Evolutionary conservation across 768 basidiomycete species (phyloP), one percentile per base, ranked within the genome.

Genomic region (Hypholoma sublateritium): DNA sequence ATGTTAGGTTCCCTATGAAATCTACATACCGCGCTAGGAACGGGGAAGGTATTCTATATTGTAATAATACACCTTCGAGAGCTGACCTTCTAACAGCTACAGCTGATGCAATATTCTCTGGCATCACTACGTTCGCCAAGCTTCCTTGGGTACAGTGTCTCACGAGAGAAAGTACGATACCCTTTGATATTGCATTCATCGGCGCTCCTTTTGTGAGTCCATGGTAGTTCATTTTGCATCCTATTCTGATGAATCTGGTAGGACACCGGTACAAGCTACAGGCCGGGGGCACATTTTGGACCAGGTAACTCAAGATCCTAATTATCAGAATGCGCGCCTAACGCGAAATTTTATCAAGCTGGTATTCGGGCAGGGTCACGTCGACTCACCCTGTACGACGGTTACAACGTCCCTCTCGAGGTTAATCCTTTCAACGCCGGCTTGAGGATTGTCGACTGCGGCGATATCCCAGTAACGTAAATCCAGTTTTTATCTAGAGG

Each of bases 131-230:
- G 2, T 95, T 94, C 67, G 93, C 93, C 16, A 93, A 82, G 69
- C 79, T 95, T n/a, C 91, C 91, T 24, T 93, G 89, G 83, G 80
- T 85, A 1, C 82, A 86, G 61, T 94, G 93, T 68, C 82, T 94
- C 50, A 84, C 84, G 42, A 80, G 80, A 59, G 83, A 88, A 53
- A 78, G 69, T 44, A 66, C 84, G 51, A 69, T 74, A 28, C 69
- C 79, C 1, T 87, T 91, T 62, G 93, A 95, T 70, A 87, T 95
- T 53, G 92, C 90, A 21, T 84, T 95, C 68, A 71, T 95, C 39
- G 93, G 88, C 28, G 88, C 87, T 39, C 88, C 88, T 1, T 90
- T 91, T 65, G 87, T 88, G 72, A 67, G 82, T 45, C 67, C 19
- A 4, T 22, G 46, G 16, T 57, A 24, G 37, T 48, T 12, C 1